Percentiles rank a stretch among this genome's conserved stretches.
Conservation (phyloP, 2,329 filamentous ascomycete genomes). For the Fusarium chuoi region DNA sequence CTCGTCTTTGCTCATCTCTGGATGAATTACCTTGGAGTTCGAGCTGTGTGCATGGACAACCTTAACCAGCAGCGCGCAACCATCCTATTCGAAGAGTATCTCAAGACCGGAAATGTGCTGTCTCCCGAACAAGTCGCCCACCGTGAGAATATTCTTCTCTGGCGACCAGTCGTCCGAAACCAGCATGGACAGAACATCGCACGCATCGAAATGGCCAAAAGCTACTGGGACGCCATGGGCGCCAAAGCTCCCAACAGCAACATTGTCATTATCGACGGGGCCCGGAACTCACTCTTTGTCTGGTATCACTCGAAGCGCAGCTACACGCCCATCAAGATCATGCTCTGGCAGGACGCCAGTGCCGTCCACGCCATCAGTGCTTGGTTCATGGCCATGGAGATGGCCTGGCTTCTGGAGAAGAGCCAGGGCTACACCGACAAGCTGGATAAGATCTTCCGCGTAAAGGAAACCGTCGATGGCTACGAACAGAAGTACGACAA, state of each 20-base stretch:
- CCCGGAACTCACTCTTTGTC: conserved; percentile 46
- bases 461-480: not conserved
- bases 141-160: conserved; percentile 70
- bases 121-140: conserved; percentile 73
- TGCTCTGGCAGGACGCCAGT: conserved; percentile 48
- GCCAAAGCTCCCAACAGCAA: conserved; percentile 22
- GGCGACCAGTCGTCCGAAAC: conserved; percentile 49
- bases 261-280: conserved; percentile 45
- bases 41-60: conserved; percentile 82
- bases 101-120: conserved; percentile 62
- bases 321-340: conserved; percentile 47
- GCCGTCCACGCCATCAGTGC: conserved; percentile 48
- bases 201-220: conserved; percentile 54
- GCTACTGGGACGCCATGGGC: conserved; percentile 53
- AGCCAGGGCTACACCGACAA: conserved; percentile 34
- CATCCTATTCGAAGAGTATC: conserved; percentile 73
- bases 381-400: conserved; percentile 53
- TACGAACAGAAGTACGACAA: conserved; percentile 36
- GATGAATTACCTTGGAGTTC: conserved; percentile 88
- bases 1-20: conserved; percentile 81
- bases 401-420: conserved; percentile 48
- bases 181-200: conserved; percentile 41
- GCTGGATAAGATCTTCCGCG: conserved; percentile 32
- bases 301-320: conserved; percentile 34
- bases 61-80: conserved; percentile 89